A percentile compares a stretch with the other conserved stretches of the same genome.
phyloP scores from a whole-genome alignment of 495 filamentous ascomycete genomes.

The Polyplosphaeria fusca region DNA sequence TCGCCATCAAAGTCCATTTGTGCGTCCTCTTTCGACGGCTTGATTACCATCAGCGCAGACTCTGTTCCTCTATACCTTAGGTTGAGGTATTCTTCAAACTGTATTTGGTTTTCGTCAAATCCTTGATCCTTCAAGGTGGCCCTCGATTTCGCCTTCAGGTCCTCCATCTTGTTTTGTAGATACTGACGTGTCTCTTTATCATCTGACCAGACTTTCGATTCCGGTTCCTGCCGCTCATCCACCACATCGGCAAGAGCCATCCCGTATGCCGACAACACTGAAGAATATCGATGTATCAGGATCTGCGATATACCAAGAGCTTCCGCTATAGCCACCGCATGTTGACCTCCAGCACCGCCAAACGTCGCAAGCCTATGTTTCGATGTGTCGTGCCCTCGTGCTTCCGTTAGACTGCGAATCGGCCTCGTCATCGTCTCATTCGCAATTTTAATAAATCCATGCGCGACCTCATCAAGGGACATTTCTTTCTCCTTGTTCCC shows the following conservation, averaged over 20 bases:
- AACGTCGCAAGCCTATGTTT: constrained; percentile 88
- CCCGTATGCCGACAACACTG: constrained; percentile 91
- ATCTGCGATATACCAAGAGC: constrained; percentile 84
- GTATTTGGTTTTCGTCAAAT: constrained; percentile 66
- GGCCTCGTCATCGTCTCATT: constrained; percentile 96
- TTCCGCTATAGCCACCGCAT: constrained; percentile 92
- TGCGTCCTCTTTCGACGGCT: constrained; percentile 55
- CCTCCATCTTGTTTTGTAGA: constrained; percentile 53
- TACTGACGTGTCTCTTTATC: constrained; percentile 44
- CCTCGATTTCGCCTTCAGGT: constrained; percentile 66
- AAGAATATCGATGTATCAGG: constrained; percentile 87
- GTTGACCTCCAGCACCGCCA: constrained; percentile 92
- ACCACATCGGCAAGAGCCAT: constrained; percentile 97
- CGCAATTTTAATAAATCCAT: constrained; percentile 86
- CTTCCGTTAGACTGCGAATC: constrained; percentile 88
- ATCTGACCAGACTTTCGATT: constrained; percentile 74
- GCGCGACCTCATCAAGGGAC: constrained; percentile 83
- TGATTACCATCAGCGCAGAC: constrained; percentile 80
- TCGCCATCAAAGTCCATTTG: constrained; percentile 58
- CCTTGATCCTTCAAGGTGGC: constrained; percentile 67
- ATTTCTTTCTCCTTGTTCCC: constrained; percentile 62
- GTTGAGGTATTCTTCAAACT: constrained; percentile 85
- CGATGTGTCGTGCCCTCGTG: constrained; percentile 87
- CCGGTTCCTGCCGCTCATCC: constrained; percentile 86
- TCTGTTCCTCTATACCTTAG: constrained; percentile 87